These are phyloP conservation scores for Selaginella tamariscina DNA, from an alignment of 75 land plant species.

Conservation along the genomic window DNA sequence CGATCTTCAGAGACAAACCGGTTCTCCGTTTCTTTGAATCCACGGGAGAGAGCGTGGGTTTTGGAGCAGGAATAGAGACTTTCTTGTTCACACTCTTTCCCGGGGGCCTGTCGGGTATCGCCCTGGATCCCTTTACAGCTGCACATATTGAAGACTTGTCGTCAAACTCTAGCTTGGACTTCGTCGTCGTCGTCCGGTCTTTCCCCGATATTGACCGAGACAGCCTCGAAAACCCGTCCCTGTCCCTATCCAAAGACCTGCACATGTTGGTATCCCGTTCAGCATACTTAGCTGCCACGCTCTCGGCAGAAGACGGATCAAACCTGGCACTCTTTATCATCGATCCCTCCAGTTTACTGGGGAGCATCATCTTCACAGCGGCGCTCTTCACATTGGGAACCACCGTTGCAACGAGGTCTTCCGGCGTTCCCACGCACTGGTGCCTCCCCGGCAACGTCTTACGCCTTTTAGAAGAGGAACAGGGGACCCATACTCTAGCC, in stretches of 20 bases:
- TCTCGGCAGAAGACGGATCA: constrained; percentile 24
- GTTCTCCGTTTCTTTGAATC: constrained; percentile 12
- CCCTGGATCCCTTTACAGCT: not conserved
- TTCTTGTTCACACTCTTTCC: not conserved
- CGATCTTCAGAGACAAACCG: not conserved
- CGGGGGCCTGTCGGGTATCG: constrained; percentile 13
- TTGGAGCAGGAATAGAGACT: not conserved
- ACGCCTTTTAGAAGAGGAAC: constrained; percentile 61
- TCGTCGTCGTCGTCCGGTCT: not conserved
- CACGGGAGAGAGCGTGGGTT: not conserved
- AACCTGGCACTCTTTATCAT: constrained; percentile 12
- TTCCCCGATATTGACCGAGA: not conserved
- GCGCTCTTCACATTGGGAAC: constrained; percentile 17
- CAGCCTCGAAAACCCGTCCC: not conserved
- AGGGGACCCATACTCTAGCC: constrained; percentile 52
- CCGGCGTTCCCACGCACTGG: constrained; percentile 61
- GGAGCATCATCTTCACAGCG: constrained; percentile 3
- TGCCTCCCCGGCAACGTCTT: constrained; percentile 57
- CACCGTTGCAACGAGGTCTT: constrained; percentile 67
- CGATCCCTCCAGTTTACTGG: constrained; percentile 1
- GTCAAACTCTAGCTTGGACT: not conserved
- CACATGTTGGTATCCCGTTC: constrained; percentile 8
- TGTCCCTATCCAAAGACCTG: not conserved
- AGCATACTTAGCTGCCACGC: constrained; percentile 23
- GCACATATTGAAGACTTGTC: not conserved